Conservation (phyloP, 371 early-diverging fungal species). For the Mucor racemosus region DNA sequence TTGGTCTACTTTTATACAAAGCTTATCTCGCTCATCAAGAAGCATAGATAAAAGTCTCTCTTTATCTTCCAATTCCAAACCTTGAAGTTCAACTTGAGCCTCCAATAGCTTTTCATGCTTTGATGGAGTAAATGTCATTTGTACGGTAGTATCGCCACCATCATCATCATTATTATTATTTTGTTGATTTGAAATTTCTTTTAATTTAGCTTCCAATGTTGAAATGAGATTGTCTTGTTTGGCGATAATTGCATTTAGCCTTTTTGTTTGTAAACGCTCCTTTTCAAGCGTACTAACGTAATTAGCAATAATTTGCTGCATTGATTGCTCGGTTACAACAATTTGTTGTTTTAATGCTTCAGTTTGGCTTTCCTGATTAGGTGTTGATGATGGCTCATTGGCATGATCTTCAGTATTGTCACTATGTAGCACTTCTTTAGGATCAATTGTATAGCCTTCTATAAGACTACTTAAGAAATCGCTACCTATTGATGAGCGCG, state of each 20-base stretch:
- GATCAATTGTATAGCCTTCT: background rate
- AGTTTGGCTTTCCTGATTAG: background rate
- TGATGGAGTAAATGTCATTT: background rate
- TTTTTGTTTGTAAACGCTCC: conserved; percentile 29
- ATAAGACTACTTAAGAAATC: background rate
- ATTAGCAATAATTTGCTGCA: conserved; percentile 36
- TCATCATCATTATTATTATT: too few species aligned
- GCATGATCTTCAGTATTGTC: background rate
- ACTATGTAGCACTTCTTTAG: background rate
- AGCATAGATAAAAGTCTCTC: conserved; percentile 32
- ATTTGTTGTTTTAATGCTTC: background rate
- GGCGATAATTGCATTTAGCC: conserved; percentile 23
- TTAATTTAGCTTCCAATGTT: conserved; percentile 30
- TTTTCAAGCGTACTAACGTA: conserved; percentile 34
- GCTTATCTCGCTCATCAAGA: conserved; percentile 34
- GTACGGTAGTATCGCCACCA: background rate
- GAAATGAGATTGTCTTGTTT: conserved; percentile 47
- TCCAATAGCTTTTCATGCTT: conserved; percentile 9
- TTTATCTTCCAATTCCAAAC: conserved; percentile 37
- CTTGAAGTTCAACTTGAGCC: conserved; percentile 42
- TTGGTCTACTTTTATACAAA: conserved; percentile 10
- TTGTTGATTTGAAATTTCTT: background rate
- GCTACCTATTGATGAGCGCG: background rate
- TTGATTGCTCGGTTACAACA: background rate
- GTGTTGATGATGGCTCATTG: background rate